Base-by-base conservation (phyloP, 495 filamentous ascomycete species). In the Penicillium canariense region DNA sequence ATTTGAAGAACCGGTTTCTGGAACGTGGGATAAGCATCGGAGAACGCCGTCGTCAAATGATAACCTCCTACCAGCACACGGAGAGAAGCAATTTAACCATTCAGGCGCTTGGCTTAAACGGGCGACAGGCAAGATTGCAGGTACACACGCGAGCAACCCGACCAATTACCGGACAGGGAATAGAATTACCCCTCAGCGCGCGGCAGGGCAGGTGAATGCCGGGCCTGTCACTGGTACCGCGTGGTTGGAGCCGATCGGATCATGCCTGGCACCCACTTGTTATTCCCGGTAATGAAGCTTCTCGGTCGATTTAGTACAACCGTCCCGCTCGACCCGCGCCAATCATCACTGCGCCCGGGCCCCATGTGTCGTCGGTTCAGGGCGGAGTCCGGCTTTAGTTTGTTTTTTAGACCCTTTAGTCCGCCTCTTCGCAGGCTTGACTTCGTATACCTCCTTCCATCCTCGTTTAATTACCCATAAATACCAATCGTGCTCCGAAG, bases 341-440 rank as follows among this genome's bases (percentile, higher is more conserved):
- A 55, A 55, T 55, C 43, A 49, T 11, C 5, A 11, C 15, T 17
- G 15, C 25, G 14, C 5, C 14, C 35, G 5, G 35, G 18, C 9
- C 44, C 52, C 52, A 48, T 55, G 52, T 49, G 35, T 34, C 23
- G n/a, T 9, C 20, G 53, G 31, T 22, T 2, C 5, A 17, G 20
- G 12, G 18, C 26, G 38, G 47, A 50, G 53, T 32, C 36, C 53
- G 46, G 30, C 46, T 22, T 35, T 47, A 43, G 43, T 14, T n/a
- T 42, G n/a, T 20, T 30, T 45, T 18, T 14, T 35, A 6, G 12
- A n/a, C 20, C 23, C 28, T 50, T 51, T 15, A 28, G 20, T 40
- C 17, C 15, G 4, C 26, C n/a, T 22, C 15, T 30, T 51, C 12
- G 35, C 25, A 25, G 15, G 26, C 36, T 36, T 30, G 22, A 12